These are phyloP conservation scores for Monosporascus cannonballus DNA, from an alignment of 2,329 filamentous ascomycete species.

Conservation along the genomic window DNA sequence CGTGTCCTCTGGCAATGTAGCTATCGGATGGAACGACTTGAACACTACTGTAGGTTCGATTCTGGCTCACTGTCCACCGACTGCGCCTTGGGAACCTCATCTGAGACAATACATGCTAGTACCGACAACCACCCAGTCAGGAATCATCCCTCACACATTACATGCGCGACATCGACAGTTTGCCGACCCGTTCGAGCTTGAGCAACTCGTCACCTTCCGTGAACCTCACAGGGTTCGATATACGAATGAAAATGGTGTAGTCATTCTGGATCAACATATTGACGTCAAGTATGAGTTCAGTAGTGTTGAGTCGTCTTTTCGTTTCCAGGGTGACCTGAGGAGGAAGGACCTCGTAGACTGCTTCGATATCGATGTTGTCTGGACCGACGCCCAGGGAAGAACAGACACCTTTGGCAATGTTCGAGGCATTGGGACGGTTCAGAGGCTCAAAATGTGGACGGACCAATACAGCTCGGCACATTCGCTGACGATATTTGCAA, in stretches of 20 bases:
- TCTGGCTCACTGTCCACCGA: conserved; percentile 1
- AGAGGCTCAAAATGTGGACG: conserved; percentile 46
- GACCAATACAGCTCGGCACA: conserved; percentile 42
- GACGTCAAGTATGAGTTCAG: conserved; percentile 47
- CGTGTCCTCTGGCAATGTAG: conserved; percentile 48
- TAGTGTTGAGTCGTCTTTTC: conserved; percentile 38
- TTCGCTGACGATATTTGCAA: conserved; percentile 41
- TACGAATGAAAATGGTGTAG: conserved; percentile 37
- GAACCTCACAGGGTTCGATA: conserved; percentile 44
- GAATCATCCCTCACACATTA: conserved; percentile 42
- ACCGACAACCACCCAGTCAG: conserved; percentile 37
- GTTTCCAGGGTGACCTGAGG: conserved; percentile 44
- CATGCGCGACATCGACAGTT: conserved; percentile 46
- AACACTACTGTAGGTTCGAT: conserved; percentile 40
- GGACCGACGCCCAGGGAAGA: conserved; percentile 43
- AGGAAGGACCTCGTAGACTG: conserved; percentile 42
- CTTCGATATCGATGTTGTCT: conserved; percentile 47
- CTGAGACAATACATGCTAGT: conserved; percentile 26
- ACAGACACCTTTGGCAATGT: conserved; percentile 45
- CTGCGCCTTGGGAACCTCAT: not conserved
- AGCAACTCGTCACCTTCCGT: conserved; percentile 41
- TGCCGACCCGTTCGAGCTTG: conserved; percentile 42
- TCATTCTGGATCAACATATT: conserved; percentile 42
- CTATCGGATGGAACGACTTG: conserved; percentile 44
- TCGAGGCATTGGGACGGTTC: conserved; percentile 44